Percentiles rank a stretch among this genome's conserved stretches.
phyloP scores from a whole-genome alignment of 352 stramenopile genomes.

The Nothophytophthora sp. region DNA sequence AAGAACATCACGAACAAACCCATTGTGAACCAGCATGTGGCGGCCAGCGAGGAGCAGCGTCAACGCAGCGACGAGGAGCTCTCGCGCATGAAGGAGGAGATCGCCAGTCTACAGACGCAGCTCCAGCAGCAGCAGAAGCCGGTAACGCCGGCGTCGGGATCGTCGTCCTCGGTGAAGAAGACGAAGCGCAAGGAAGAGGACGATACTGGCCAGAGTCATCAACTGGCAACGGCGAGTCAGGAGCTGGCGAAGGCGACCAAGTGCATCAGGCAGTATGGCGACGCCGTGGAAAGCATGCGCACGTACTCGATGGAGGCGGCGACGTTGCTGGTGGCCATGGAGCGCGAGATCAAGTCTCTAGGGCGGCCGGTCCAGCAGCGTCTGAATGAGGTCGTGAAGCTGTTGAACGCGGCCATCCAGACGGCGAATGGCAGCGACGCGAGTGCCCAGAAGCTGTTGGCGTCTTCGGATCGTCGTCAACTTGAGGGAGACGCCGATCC shows the following conservation, averaged over 20 bases:
- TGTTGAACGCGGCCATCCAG: constrained; percentile 70
- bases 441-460: constrained; percentile 26
- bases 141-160: constrained; percentile 11
- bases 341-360: constrained; percentile 74
- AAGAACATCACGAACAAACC: constrained; percentile 92
- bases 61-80: constrained; percentile 59
- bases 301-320: constrained; percentile 66
- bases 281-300: constrained; percentile 61
- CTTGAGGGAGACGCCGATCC: constrained; percentile 14
- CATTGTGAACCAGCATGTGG: constrained; percentile 86
- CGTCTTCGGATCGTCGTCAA: constrained; percentile 2
- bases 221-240: constrained; percentile 15
- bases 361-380: constrained; percentile 70
- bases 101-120: constrained; percentile 69
- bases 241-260: constrained; percentile 40
- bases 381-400: constrained; percentile 84
- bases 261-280: constrained; percentile 37
- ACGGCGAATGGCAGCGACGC: constrained; percentile 48
- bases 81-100: constrained; percentile 78
- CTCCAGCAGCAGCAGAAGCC: constrained; percentile 48
- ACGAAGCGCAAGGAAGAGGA: constrained; percentile 1
- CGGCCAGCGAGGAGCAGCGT: constrained; percentile 50
- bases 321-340: constrained; percentile 72
- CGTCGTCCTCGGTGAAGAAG: constrained; percentile 9
- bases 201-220: constrained; percentile 3